Evolutionary conservation across 1,284 basidiomycete genomes (phyloP).

Genomic region (Anthracocystis setariae): DNA sequence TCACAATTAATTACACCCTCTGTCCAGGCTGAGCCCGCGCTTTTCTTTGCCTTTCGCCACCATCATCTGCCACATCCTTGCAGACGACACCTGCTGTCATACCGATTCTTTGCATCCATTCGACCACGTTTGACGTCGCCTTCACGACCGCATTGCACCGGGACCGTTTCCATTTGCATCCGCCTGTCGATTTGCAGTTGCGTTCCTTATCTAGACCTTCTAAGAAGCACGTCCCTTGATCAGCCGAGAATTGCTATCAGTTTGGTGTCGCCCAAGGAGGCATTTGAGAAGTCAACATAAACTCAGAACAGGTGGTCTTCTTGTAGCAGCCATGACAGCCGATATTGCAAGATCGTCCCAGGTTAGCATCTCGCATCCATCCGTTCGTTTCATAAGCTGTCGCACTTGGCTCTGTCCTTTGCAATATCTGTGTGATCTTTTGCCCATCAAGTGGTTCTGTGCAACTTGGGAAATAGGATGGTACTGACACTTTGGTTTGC

Average conservation of each 20-base stretch:
- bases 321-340: constrained; percentile 36
- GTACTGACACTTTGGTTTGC: constrained; percentile 3
- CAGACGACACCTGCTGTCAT: constrained; percentile 38
- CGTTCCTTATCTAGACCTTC: neutral
- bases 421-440: neutral
- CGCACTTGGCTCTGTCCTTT: neutral
- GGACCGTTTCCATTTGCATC: constrained; percentile 8
- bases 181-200: neutral
- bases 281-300: constrained; percentile 32
- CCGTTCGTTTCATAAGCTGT: too few species aligned
- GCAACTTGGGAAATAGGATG: neutral
- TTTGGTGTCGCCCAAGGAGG: constrained; percentile 20
- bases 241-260: constrained; percentile 5
- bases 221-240: neutral
- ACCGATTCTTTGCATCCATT: constrained; percentile 25
- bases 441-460: too few species aligned
- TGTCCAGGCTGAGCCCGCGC: neutral
- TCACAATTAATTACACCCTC: constrained; percentile 26
- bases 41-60: constrained; percentile 47
- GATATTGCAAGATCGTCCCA: constrained; percentile 41
- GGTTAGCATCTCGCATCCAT: constrained; percentile 20
- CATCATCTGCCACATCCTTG: constrained; percentile 46
- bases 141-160: constrained; percentile 7
- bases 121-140: constrained; percentile 1
- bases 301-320: constrained; percentile 3